Evolutionary conservation across 306 rosid genomes (phyloP).

Genomic region (Myrica gale): DNA sequence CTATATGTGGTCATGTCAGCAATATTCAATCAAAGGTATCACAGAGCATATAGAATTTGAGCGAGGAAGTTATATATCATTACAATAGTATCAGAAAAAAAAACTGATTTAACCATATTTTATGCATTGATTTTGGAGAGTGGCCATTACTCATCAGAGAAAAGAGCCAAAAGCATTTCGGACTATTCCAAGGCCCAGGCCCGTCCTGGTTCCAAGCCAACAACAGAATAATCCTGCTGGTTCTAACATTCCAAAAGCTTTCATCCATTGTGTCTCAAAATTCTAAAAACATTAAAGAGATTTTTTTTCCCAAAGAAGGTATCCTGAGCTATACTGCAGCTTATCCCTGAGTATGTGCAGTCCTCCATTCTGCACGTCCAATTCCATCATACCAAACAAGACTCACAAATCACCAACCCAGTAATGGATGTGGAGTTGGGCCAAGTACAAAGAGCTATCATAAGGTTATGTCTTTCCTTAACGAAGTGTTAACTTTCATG

Average conservation of each 20-base stretch:
- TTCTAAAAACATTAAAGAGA: neutral
- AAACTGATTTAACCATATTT: neutral
- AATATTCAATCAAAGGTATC: neutral
- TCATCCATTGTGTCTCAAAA: neutral
- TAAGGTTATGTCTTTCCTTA: too few species aligned
- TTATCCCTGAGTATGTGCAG: too few species aligned
- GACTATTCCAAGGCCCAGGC: neutral
- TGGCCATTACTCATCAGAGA: neutral
- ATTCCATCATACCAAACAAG: too few species aligned
- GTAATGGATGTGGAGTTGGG: too few species aligned
- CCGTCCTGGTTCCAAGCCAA: conserved; percentile 6
- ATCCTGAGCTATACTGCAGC: too few species aligned
- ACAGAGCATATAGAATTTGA: conserved; percentile 4
- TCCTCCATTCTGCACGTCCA: too few species aligned
- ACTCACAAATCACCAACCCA: too few species aligned
- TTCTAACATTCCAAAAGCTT: neutral
- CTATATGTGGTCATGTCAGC: neutral
- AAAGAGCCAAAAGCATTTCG: conserved; percentile 9
- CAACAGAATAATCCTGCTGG: neutral
- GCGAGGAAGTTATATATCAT: neutral
- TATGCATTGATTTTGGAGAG: neutral
- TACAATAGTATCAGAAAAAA: neutral
- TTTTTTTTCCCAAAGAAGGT: too few species aligned
- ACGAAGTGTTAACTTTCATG: too few species aligned
- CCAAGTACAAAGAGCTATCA: too few species aligned